A percentile compares a stretch with the other conserved stretches of the same genome.
Conservation (phyloP, 177 flowering plant species). For the Tripterygium wilfordii region DNA sequence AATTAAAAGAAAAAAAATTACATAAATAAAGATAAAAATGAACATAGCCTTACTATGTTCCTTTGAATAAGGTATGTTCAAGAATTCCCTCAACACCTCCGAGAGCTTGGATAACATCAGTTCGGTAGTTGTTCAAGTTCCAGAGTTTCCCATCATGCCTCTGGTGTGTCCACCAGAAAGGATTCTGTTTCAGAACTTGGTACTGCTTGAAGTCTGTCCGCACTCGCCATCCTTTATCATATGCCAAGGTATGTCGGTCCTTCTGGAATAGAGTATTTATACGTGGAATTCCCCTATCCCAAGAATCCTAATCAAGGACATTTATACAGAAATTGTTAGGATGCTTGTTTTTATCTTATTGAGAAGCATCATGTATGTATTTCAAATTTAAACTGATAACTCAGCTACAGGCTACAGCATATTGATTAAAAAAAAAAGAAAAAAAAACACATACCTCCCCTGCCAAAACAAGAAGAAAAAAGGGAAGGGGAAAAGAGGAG, state of each 20-base stretch:
- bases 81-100: slow-evolving; percentile 99
- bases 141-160: slow-evolving; percentile 99
- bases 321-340: too few relatives aligned
- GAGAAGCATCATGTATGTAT: too few relatives aligned
- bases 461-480: too few relatives aligned
- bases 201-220: slow-evolving; percentile 99
- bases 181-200: slow-evolving; percentile 96
- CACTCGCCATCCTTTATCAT: slow-evolving; percentile 99
- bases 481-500: too few relatives aligned
- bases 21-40: neutral
- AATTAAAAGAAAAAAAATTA: too few relatives aligned
- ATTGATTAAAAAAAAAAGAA: neutral
- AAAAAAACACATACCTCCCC: too few relatives aligned
- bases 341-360: too few relatives aligned
- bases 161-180: slow-evolving; percentile 99
- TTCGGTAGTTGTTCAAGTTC: slow-evolving; percentile 96
- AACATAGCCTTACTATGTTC: slow-evolving; percentile 99
- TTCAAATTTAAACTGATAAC: neutral
- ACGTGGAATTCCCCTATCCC: slow-evolving; percentile 99
- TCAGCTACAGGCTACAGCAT: neutral
- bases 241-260: slow-evolving; percentile 95
- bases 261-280: slow-evolving; percentile 96
- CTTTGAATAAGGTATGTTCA: slow-evolving; percentile 96
- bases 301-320: too few relatives aligned
- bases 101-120: slow-evolving; percentile 99